These are phyloP conservation scores for Sporisorium scitamineum DNA, from an alignment of 1,284 basidiomycete genomes.

Conservation along the genomic window DNA sequence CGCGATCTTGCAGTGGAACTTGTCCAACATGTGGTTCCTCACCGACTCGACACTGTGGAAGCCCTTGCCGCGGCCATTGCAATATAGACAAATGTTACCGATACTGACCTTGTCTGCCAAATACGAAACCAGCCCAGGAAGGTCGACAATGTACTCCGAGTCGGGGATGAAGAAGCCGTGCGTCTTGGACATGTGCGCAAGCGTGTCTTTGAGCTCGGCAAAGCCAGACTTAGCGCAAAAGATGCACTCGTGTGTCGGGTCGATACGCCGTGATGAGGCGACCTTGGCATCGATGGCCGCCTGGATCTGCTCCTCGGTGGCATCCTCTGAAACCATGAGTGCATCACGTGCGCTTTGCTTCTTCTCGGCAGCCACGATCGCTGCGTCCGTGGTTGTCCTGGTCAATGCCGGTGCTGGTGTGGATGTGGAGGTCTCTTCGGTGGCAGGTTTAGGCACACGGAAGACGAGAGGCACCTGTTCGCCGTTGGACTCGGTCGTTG, in stretches of 20 bases:
- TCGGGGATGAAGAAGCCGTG: conserved; percentile 99
- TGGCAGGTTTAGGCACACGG: conserved; percentile 32
- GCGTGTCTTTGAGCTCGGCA: conserved; percentile 76
- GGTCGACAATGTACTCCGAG: conserved; percentile 86
- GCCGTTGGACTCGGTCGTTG: conserved; percentile 4
- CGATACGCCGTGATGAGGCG: conserved; percentile 60
- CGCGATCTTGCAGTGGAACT: conserved; percentile 89
- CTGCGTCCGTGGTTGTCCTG: conserved; percentile 14
- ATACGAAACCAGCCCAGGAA: conserved; percentile 83
- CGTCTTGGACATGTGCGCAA: conserved; percentile 84
- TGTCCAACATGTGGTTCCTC: conserved; percentile 68
- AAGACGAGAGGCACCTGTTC: conserved; percentile 48
- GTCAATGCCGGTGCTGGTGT: conserved; percentile 12
- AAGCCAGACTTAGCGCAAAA: conserved; percentile 81
- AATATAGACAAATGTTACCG: conserved; percentile 92
- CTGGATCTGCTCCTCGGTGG: conserved; percentile 63
- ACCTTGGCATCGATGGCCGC: conserved; percentile 61
- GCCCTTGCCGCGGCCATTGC: conserved; percentile 70
- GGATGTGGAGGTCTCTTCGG: conserved; percentile 6
- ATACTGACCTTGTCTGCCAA: conserved; percentile 93
- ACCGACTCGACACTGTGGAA: conserved; percentile 61
- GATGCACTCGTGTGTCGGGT: conserved; percentile 72
- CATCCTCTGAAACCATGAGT: conserved; percentile 49
- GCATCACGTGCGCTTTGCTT: conserved; percentile 36
- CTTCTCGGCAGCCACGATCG: conserved; percentile 30